Conservation (phyloP, 306 rosid species). For the Cucumis cinereus region DNA sequence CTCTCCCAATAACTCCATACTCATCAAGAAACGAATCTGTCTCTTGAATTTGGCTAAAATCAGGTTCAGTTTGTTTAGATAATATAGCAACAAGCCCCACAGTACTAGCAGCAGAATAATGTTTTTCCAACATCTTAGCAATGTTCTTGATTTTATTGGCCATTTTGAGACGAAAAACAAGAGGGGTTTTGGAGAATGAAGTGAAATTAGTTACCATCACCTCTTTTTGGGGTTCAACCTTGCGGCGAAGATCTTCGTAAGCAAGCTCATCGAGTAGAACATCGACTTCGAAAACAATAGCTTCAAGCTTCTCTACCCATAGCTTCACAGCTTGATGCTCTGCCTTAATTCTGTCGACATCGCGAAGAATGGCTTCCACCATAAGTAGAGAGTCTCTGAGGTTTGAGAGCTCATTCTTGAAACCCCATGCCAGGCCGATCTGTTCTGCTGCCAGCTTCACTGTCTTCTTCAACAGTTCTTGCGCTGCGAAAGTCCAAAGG, state of each 20-base stretch:
- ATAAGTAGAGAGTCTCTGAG: neutral
- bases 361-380: neutral
- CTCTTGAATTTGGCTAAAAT: neutral
- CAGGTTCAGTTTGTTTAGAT: neutral
- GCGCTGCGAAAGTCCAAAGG: neutral
- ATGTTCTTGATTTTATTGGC: neutral
- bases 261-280: neutral
- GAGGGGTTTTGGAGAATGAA: neutral
- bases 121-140: neutral
- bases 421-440: neutral
- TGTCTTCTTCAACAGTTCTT: neutral
- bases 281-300: neutral
- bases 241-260: slow-evolving; percentile 4
- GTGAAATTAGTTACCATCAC: neutral
- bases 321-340: neutral
- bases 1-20: neutral
- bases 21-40: neutral
- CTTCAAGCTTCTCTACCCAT: slow-evolving; percentile 7
- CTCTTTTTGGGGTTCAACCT: neutral
- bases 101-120: neutral
- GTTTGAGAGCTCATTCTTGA: neutral
- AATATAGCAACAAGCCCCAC: slow-evolving; percentile 7
- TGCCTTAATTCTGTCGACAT: neutral
- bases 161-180: neutral
- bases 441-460: neutral